phyloP scores from a whole-genome alignment of 1,284 basidiomycete genomes.

The Cryptococcus sp. region DNA sequence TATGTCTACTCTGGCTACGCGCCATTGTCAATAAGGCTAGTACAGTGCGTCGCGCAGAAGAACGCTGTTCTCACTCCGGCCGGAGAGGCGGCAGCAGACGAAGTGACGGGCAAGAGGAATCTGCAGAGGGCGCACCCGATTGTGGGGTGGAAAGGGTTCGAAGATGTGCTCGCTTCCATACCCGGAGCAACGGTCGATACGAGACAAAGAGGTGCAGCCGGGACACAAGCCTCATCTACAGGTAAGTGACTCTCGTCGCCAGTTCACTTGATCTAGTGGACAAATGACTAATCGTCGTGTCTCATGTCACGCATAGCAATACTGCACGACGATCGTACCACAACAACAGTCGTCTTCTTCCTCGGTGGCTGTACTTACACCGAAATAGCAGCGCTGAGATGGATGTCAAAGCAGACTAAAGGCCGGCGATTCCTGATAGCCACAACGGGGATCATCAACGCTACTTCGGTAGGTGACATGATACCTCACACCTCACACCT shows the following conservation, averaged over 20 bases:
- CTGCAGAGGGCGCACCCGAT: constrained; percentile 75
- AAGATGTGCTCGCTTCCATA: constrained; percentile 78
- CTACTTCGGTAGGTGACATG: constrained; percentile 49
- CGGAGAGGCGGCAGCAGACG: constrained; percentile 38
- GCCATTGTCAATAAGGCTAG: constrained; percentile 84
- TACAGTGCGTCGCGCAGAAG: constrained; percentile 90
- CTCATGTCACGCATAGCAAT: not conserved
- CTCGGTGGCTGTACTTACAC: constrained; percentile 98
- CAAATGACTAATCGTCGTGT: too few species aligned
- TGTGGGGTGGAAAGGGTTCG: constrained; percentile 94
- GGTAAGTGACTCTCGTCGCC: not conserved
- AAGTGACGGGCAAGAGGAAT: constrained; percentile 52
- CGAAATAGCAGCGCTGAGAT: constrained; percentile 90
- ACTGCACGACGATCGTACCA: constrained; percentile 51
- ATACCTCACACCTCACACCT: not conserved
- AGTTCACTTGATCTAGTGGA: not conserved
- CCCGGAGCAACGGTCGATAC: constrained; percentile 86
- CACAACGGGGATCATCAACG: constrained; percentile 84
- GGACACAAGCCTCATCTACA: not conserved
- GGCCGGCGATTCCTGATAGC: constrained; percentile 81
- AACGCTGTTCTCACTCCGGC: constrained; percentile 66
- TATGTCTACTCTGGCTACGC: constrained; percentile 98
- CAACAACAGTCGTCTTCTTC: constrained; percentile 93
- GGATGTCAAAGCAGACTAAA: constrained; percentile 79
- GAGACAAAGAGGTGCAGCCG: constrained; percentile 55